Evolutionary conservation across 495 filamentous ascomycete species (phyloP), one percentile per base, ranked within the genome.

Genomic region (Aspergillus bertholletiae): DNA sequence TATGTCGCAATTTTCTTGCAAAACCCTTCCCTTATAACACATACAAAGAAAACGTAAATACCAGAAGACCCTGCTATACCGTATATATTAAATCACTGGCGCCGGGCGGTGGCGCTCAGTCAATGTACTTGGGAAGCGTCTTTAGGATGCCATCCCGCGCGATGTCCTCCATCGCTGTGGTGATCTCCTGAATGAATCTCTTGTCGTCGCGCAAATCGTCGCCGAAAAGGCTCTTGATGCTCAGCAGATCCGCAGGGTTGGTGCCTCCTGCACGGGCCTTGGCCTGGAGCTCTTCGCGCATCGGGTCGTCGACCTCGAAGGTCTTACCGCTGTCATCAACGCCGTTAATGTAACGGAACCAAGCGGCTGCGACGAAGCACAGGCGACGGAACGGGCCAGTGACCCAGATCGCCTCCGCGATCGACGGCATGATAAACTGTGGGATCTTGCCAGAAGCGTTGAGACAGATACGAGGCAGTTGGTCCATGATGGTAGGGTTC

Each of bases 361-460:
- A 78, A 21, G 71, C 70, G 12, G 75, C 75, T 0, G 72, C 69
- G 41, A 70, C 62, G 57, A 76, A 78, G 58, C 68, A 73, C 43
- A 78, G 64, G 7, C 72, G 70, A 9, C 71, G 70, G 69, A 78
- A 74, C 2, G 74, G 73, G n/a, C 67, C 69, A 13, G 58, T 69
- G 0, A 64, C 69, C 72, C 71, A 73, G 51, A 78, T 78, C 7
- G 67, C 67, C 61, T 78, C 75, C 51, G 75, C 75, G 50, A 78
- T 73, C 2, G 74, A 74, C 7, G 75, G 75, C 74, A 78, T 77
- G 59, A 77, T 77, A 56, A 78, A 78, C 59, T 78, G 75, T 2
- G 75, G 75, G 53, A 78, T 71, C 69, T 78, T 78, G 65, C 75
- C 74, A 4, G 75, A 74, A 17, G 66, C 75, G 46, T 74, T 74